Conservation (phyloP, 495 filamentous ascomycete genomes). For the Hypoxylon subgilvum region DNA sequence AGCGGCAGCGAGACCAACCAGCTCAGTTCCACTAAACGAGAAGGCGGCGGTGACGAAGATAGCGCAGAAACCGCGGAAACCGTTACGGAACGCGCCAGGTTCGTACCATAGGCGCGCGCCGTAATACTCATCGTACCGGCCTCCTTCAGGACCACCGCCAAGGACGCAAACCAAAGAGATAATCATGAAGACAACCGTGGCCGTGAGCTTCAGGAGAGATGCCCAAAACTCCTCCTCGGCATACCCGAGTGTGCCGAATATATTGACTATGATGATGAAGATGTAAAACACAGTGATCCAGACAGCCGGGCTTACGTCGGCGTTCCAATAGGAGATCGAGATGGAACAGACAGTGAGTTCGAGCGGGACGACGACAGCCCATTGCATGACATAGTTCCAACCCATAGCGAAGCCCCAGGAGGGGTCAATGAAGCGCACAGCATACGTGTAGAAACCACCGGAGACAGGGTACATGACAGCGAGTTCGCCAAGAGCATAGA, state of each 20-base stretch:
- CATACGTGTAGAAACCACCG: slow-evolving; percentile 67
- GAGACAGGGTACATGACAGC: slow-evolving; percentile 74
- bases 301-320: slow-evolving; percentile 60
- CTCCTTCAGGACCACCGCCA: slow-evolving; percentile 64
- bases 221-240: slow-evolving; percentile 70
- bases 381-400: slow-evolving; percentile 75
- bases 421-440: slow-evolving; percentile 75
- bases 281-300: slow-evolving; percentile 68
- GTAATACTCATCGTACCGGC: slow-evolving; percentile 58
- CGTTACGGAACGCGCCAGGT: slow-evolving; percentile 73
- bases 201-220: slow-evolving; percentile 62
- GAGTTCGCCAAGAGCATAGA: slow-evolving; percentile 76
- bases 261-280: slow-evolving; percentile 65
- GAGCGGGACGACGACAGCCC: slow-evolving; percentile 63
- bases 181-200: slow-evolving; percentile 73
- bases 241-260: slow-evolving; percentile 75
- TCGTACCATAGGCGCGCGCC: slow-evolving; percentile 69
- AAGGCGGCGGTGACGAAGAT: slow-evolving; percentile 79
- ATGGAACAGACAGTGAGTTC: slow-evolving; percentile 62
- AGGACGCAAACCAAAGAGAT: slow-evolving; percentile 72
- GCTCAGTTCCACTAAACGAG: slow-evolving; percentile 73
- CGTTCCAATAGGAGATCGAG: slow-evolving; percentile 64
- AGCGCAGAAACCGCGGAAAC: slow-evolving; percentile 73
- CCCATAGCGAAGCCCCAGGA: slow-evolving; percentile 89
- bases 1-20: slow-evolving; percentile 75